Evolutionary conservation across 75 land plant species (phyloP), one percentile per base, ranked within the genome.

Genomic region (Pinus albicaulis): DNA sequence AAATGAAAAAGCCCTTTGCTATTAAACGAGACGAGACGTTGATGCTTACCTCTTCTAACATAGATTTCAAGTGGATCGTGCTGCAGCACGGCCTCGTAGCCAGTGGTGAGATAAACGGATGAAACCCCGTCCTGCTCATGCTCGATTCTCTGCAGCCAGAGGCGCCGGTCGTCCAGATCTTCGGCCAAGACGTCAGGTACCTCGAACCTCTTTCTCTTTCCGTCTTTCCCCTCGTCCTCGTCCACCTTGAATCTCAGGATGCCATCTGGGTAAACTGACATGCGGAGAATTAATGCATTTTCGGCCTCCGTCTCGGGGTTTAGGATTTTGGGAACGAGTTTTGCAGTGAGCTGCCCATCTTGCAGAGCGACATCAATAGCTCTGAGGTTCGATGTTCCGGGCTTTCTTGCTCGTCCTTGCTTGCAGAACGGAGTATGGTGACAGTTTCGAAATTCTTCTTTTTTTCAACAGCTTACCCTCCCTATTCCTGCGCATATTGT

Each of bases 341-440:
- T 83, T 53, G 95, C 99, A 59, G 76, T 38, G 55, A 97, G 80
- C 44, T 83, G 75, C n/a, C 99, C 99, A 68, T 89, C 83, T 53
- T 53, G 52, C 84, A 98, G 74, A 26, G 81, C n/a, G 68, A 92
- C 81, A 11, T 84, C 85, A 69, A 79, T 12, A 58, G 80, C 94
- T 63, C 73, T 26, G 70, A 86, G 74, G 23, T 82, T 57, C 71
- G 81, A 81, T 62, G 86, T 72, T 52, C 76, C 75, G 24, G 91
- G 86, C 1, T 74, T 58, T 55, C 85, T 78, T 44, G 86, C 78
- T 44, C 99, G 89, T 55, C 92, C 87, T 16, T 97, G 90, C 75
- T 92, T 92, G 90, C 99, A 98, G 87, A 98, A 98, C 23, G 93
- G 92, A 57, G 99, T 95, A 66, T 98, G 96, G 60, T 91, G 79